Evolutionary conservation across 2,329 filamentous ascomycete species (phyloP).

Genomic region (Lachnum nothofagi): DNA sequence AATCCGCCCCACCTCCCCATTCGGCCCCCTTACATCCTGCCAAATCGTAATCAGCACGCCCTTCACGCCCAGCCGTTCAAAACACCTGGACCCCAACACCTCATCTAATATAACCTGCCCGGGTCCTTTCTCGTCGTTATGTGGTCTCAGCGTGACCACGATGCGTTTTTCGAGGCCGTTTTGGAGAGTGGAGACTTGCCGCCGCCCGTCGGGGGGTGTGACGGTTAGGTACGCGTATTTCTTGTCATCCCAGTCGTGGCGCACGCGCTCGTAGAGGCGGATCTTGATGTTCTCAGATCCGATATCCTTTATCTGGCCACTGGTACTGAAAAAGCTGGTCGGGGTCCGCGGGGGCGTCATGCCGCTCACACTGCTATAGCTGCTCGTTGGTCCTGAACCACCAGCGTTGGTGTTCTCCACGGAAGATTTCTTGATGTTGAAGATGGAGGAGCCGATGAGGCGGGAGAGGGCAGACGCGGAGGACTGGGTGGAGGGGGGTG

Average conservation of each 20-base stretch:
- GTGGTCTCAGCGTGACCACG: slow-evolving; percentile 62
- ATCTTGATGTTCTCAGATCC: slow-evolving; percentile 80
- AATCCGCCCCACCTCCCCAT: slow-evolving; percentile 22
- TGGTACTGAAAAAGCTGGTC: slow-evolving; percentile 19
- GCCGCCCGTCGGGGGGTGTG: slow-evolving; percentile 58
- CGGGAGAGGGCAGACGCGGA: slow-evolving; percentile 66
- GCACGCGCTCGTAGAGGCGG: slow-evolving; percentile 67
- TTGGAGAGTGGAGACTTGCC: slow-evolving; percentile 53
- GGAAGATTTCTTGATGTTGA: slow-evolving; percentile 78
- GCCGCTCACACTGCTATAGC: slow-evolving; percentile 51
- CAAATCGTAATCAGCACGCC: slow-evolving; percentile 22
- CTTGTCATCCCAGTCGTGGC: slow-evolving; percentile 83
- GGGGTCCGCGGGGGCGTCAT: slow-evolving; percentile 33
- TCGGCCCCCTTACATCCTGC: slow-evolving; percentile 20
- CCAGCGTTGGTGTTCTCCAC: slow-evolving; percentile 44
- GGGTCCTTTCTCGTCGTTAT: slow-evolving; percentile 10
- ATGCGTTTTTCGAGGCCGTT: slow-evolving; percentile 79
- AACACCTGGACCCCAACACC: slow-evolving; percentile 14
- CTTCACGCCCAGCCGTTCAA: slow-evolving; percentile 15
- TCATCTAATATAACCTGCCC: slow-evolving; percentile 14
- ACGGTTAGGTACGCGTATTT: slow-evolving; percentile 81
- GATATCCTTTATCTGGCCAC: slow-evolving; percentile 43
- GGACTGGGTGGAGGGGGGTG: slow-evolving; percentile 69
- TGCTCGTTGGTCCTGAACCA: slow-evolving; percentile 45
- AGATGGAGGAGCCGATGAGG: slow-evolving; percentile 67